phyloP scores from a whole-genome alignment of 2,329 filamentous ascomycete genomes.

The Fusarium nelsonii region DNA sequence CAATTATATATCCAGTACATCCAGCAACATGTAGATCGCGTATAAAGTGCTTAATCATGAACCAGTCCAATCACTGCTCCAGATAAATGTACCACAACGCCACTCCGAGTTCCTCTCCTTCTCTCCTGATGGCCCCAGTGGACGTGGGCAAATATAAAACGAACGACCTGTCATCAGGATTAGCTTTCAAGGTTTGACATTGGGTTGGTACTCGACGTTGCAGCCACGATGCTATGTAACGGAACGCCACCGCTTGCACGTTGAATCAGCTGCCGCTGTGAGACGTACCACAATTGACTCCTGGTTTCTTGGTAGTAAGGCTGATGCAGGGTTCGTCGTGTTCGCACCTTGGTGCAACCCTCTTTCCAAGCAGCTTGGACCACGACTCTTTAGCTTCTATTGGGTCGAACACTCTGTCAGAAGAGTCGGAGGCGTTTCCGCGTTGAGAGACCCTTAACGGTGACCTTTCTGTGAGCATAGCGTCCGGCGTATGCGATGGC shows the following conservation, averaged over 20 bases:
- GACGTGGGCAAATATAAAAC: slow-evolving; percentile 75
- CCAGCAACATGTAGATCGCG: neutral
- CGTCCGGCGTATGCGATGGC: neutral
- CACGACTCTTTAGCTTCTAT: slow-evolving; percentile 83
- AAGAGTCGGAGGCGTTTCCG: slow-evolving; percentile 25
- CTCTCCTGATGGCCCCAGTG: slow-evolving; percentile 84
- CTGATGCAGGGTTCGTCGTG: slow-evolving; percentile 89
- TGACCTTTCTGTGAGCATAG: slow-evolving; percentile 1
- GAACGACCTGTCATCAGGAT: slow-evolving; percentile 62
- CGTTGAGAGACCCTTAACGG: slow-evolving; percentile 6
- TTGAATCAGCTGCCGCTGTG: slow-evolving; percentile 8
- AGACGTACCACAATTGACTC: slow-evolving; percentile 77
- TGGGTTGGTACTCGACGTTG: slow-evolving; percentile 4
- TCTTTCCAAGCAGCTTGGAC: slow-evolving; percentile 84
- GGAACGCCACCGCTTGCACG: slow-evolving; percentile 23
- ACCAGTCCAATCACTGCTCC: slow-evolving; percentile 70
- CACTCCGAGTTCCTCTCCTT: slow-evolving; percentile 88
- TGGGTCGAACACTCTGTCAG: slow-evolving; percentile 70
- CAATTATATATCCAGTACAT: neutral
- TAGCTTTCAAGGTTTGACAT: slow-evolving; percentile 24
- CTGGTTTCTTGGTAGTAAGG: slow-evolving; percentile 87
- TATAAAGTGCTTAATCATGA: slow-evolving; percentile 10
- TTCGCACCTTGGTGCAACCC: slow-evolving; percentile 82
- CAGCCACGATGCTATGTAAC: slow-evolving; percentile 17
- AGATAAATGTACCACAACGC: slow-evolving; percentile 88